Conservation (phyloP, 2,329 filamentous ascomycete genomes). For the Fusarium oligoseptatum region DNA sequence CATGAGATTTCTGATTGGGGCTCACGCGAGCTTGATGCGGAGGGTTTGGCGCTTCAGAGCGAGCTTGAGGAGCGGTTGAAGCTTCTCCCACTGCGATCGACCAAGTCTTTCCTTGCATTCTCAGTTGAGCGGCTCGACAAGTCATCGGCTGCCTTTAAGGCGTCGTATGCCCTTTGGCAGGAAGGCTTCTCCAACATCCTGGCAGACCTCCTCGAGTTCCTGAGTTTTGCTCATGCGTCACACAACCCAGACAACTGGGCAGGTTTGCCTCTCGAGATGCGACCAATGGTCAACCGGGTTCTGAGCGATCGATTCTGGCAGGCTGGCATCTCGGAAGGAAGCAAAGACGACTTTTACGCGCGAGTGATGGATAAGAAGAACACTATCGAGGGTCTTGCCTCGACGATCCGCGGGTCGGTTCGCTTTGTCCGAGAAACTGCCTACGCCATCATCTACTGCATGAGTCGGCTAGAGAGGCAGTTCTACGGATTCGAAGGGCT, state of each 20-base stretch:
- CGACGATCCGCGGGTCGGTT: slow-evolving; percentile 89
- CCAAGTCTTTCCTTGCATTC: slow-evolving; percentile 91
- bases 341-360: slow-evolving; percentile 96
- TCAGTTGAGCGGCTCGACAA: slow-evolving; percentile 91
- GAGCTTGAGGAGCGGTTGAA: slow-evolving; percentile 83
- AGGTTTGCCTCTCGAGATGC: slow-evolving; percentile 80
- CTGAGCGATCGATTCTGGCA: slow-evolving; percentile 98
- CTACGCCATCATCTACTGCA: slow-evolving; percentile 94
- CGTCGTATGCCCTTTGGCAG: slow-evolving; percentile 86
- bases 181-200: slow-evolving; percentile 85
- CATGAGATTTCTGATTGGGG: slow-evolving; percentile 88
- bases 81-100: slow-evolving; percentile 84
- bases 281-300: slow-evolving; percentile 81
- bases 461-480: slow-evolving; percentile 86
- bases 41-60: slow-evolving; percentile 83
- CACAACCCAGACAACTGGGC: slow-evolving; percentile 90
- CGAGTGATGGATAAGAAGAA: slow-evolving; percentile 89
- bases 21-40: slow-evolving; percentile 78
- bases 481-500: slow-evolving; percentile 94
- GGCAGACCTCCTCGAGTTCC: slow-evolving; percentile 86
- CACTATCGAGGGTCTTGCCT: slow-evolving; percentile 93
- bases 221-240: slow-evolving; percentile 91
- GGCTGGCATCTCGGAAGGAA: slow-evolving; percentile 94
- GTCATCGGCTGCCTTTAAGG: slow-evolving; percentile 77
- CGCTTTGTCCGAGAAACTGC: slow-evolving; percentile 92